Evolutionary conservation across 2,329 filamentous ascomycete species (phyloP).

Genomic region (Ophiostoma pallidulum): DNA sequence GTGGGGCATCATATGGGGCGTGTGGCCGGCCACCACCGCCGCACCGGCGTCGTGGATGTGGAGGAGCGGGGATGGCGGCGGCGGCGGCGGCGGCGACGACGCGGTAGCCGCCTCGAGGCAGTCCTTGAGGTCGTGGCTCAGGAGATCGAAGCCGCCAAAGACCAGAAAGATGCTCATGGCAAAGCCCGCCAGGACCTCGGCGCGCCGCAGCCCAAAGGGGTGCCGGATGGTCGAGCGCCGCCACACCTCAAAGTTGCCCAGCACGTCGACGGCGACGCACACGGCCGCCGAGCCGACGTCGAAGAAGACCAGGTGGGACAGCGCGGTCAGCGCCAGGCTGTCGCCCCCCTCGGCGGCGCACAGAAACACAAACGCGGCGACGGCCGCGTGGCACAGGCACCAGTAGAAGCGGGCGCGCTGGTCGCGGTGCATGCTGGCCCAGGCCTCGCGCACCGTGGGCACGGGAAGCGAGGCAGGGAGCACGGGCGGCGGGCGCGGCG

Average conservation of each 20-base stretch:
- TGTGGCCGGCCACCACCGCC: constrained; percentile 20
- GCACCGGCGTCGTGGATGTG: constrained; percentile 43
- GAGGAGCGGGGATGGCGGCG: no score
- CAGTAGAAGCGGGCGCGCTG: constrained; percentile 77
- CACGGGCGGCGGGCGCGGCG: constrained; percentile 73
- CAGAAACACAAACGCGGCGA: constrained; percentile 80
- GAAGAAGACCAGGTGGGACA: constrained; percentile 91
- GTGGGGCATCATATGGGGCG: constrained; percentile 44
- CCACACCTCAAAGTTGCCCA: constrained; percentile 97
- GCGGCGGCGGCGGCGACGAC: constrained; percentile 34
- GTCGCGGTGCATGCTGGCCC: constrained; percentile 79
- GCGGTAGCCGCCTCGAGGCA: constrained; percentile 54
- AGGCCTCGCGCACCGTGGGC: constrained; percentile 79
- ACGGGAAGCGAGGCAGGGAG: constrained; percentile 87
- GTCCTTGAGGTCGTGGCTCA: constrained; percentile 89
- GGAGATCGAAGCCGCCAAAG: constrained; percentile 94
- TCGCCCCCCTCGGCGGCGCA: constrained; percentile 57
- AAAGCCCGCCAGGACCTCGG: constrained; percentile 89
- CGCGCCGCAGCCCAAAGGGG: constrained; percentile 84
- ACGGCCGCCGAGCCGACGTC: constrained; percentile 87
- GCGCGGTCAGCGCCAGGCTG: constrained; percentile 79
- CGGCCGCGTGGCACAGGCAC: constrained; percentile 78
- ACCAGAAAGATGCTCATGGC: constrained; percentile 91
- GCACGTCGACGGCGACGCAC: constrained; percentile 84
- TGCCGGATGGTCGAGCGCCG: constrained; percentile 84